These are phyloP conservation scores for Fistulifera pelliculosa DNA, from an alignment of 108 stramenopile genomes.

Conservation along the genomic window DNA sequence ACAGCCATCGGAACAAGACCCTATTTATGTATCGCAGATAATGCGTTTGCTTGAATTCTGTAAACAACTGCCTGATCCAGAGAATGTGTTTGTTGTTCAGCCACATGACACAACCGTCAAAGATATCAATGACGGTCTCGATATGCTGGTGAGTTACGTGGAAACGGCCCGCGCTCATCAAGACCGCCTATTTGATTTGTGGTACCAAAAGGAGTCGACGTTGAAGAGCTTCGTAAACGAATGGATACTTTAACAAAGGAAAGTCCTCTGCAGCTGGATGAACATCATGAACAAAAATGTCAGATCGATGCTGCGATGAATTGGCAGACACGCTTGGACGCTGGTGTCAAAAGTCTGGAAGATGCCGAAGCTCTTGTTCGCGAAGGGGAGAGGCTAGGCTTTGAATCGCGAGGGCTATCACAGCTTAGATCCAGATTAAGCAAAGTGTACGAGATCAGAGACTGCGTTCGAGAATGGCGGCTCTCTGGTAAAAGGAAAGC, in stretches of 20 bases:
- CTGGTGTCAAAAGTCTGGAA: slow-evolving; percentile 8
- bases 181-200: slow-evolving; percentile 22
- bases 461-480: slow-evolving; percentile 45
- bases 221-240: slow-evolving; percentile 38
- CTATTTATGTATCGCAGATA: too few relatives aligned
- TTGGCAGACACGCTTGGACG: slow-evolving; percentile 37
- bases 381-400: slow-evolving; percentile 18
- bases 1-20: too few relatives aligned
- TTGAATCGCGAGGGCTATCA: slow-evolving; percentile 33
- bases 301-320: slow-evolving; percentile 19
- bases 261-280: slow-evolving; percentile 18
- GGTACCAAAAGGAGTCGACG: slow-evolving; percentile 47
- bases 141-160: too few relatives aligned
- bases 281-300: slow-evolving; percentile 30
- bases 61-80: too few relatives aligned
- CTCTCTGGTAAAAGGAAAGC: slow-evolving; percentile 20
- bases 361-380: slow-evolving; percentile 17
- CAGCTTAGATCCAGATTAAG: slow-evolving; percentile 39
- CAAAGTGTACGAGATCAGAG: slow-evolving; percentile 41
- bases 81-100: too few relatives aligned
- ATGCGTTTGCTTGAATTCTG: too few relatives aligned
- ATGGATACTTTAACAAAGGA: slow-evolving; percentile 9
- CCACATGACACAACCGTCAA: too few relatives aligned
- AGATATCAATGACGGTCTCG: too few relatives aligned
- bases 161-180: too few relatives aligned